Base-by-base conservation (phyloP, 805 yeast species). In the Candida adriatica region DNA sequence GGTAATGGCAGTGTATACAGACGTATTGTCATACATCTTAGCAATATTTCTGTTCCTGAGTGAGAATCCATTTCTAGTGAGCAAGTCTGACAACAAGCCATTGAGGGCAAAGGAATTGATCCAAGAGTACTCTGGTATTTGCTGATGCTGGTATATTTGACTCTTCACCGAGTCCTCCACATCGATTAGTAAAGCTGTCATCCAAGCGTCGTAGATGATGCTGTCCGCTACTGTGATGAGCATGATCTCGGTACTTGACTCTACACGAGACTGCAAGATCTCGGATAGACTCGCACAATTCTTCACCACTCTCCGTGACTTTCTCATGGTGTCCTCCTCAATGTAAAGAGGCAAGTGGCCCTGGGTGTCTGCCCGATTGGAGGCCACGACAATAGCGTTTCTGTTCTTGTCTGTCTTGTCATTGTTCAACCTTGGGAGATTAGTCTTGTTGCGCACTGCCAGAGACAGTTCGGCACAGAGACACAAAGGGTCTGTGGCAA, bases 401-500 rank as follows among this genome's bases (percentile, higher is more conserved):
- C 43, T 39, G 7, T 38, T 34, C 22, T 18, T 42, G 24, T 30
- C 35, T 6, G 31, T 10, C 26, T 34, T 46, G 26, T 33, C 28
- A 42, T 34, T 33, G 10, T 29, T 24, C 34, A n/a, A n/a, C n/a
- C 23, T 44, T 11, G 79, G 79, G 18, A 76, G 46, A 24, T 54
- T 55, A 24, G 70, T 47, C 1, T 45, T 38, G 36, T 70, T 67
- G 39, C 68, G 70, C 24, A 58, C 39, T 22, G 74, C 64, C 21
- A 77, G 48, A 0, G 69, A 46, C 16, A 78, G 51, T 28, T 71
- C 60, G 9, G 66, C 57, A 13, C 61, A 59, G 8, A 75, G 51
- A 29, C 82, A 70, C 10, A 67, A 47, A 1, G 86, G 86, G 43
- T 79, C 87, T 0, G 72, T 61, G 2, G 84, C 75, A 1, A 71